Evolutionary conservation across 495 filamentous ascomycete genomes (phyloP), one percentile per base, ranked within the genome.

Genomic region (Aspergillus leporis): DNA sequence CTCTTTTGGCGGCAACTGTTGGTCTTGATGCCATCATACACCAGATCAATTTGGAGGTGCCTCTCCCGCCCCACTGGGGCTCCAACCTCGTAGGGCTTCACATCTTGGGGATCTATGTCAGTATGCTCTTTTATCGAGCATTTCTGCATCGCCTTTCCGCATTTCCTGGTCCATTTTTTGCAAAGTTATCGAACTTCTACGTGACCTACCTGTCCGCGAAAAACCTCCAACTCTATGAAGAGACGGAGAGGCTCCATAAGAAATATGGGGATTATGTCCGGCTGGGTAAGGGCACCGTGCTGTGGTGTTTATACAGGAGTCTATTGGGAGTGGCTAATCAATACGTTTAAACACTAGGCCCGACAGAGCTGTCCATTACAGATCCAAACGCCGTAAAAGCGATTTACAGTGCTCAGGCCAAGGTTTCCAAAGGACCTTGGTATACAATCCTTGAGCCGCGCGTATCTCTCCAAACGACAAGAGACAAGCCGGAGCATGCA

Each of bases 181-280:
- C 61, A 1, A 63, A 66, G 31, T 14, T 80, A 6, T 77, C 74
- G 3, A 76, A 63, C 30, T 56, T 77, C 9, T 71, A 63, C 48
- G 14, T 59, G 45, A 55, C 60, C 46, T 14, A 14, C 0, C 31
- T 70, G 6, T 62, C 59, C 9, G 55, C 61, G 1, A 63, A 58
- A 22, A 62, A 63, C 5, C 28, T 64, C 19, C 72, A 73, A 38
- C 61, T 73, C 1, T 72, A 73, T 53, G 57, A 70, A 4, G 70
- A 73, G 56, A 34, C 69, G 0, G 41, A 74, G 10, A 58, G 64
- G 0, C 70, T 81, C 2, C 81, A 84, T 59, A 14, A 68, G n/a
- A 67, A 74, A 49, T 76, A 82, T 65, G 79, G 81, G 0, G 69
- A 71, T 32, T 72, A 79, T 40, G 74, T 83, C 0, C 62, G 69